Percentiles rank a stretch among this genome's conserved stretches.
Evolutionary conservation across 1,139 yeast species (phyloP).

Genomic region (Scheffersomyces lignicola): DNA sequence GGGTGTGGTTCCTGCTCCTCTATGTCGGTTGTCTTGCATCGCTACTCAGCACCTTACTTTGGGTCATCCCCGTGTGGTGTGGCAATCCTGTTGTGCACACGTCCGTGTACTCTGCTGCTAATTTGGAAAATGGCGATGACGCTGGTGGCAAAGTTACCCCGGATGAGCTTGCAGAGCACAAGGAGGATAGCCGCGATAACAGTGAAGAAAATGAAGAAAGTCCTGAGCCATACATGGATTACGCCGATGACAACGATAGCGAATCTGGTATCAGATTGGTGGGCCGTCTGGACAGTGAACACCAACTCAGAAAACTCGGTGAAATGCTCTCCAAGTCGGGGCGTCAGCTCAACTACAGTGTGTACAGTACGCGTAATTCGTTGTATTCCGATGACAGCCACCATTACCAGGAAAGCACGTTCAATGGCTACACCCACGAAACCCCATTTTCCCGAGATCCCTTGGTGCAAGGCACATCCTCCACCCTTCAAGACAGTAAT

Average conservation of each 20-base stretch:
- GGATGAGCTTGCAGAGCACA: not conserved
- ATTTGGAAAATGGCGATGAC: not conserved
- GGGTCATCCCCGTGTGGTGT: constrained; percentile 44
- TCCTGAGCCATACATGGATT: not conserved
- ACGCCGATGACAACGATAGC: constrained; percentile 2
- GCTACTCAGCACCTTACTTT: constrained; percentile 24
- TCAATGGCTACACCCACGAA: constrained; percentile 15
- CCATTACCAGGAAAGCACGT: constrained; percentile 18
- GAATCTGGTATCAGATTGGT: not conserved
- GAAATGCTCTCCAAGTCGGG: constrained; percentile 29
- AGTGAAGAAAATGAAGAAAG: not conserved
- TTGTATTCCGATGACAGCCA: not conserved
- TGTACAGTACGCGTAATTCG: not conserved
- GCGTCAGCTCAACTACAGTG: constrained; percentile 16
- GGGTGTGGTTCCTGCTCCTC: constrained; percentile 36
- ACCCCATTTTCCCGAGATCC: constrained; percentile 5
- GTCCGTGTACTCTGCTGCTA: not conserved
- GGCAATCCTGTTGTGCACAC: constrained; percentile 27
- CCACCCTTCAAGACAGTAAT: too few relatives aligned
- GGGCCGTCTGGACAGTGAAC: constrained; percentile 11
- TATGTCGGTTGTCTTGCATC: constrained; percentile 33
- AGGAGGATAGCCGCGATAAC: not conserved
- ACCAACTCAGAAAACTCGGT: constrained; percentile 28
- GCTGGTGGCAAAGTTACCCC: not conserved
- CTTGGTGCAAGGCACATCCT: not conserved